A percentile compares a stretch with the other conserved stretches of the same genome.
Conservation (phyloP, 176 grass and related monocot species). For the Saccharum spontaneum region DNA sequence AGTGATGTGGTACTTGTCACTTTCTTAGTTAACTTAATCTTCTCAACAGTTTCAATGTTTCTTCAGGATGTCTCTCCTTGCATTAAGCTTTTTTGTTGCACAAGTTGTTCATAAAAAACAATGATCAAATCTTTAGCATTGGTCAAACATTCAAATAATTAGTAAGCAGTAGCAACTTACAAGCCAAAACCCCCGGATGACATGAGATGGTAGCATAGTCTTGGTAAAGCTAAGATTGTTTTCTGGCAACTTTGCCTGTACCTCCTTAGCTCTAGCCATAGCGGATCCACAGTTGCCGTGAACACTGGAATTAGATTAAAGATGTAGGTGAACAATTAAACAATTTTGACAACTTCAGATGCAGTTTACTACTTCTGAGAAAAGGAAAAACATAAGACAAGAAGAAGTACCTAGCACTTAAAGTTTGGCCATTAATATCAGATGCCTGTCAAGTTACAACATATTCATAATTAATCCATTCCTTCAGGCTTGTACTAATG, state of each 20-base stretch:
- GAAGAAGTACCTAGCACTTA: slow-evolving; percentile 33
- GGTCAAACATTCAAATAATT: background rate
- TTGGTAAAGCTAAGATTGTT: slow-evolving; percentile 42
- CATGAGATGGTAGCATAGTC: slow-evolving; percentile 46
- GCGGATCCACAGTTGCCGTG: slow-evolving; percentile 14
- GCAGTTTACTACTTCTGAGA: background rate
- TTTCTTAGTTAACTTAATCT: background rate
- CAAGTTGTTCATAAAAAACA: background rate
- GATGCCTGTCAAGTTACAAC: slow-evolving; percentile 35
- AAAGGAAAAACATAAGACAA: background rate
- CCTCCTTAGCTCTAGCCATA: slow-evolving; percentile 40
- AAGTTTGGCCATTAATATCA: slow-evolving; percentile 23
- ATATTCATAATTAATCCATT: slow-evolving; percentile 19
- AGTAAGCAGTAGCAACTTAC: slow-evolving; percentile 18
- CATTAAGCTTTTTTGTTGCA: background rate
- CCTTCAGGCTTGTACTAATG: background rate
- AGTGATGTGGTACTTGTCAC: background rate
- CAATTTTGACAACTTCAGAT: background rate
- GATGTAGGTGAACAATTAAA: background rate
- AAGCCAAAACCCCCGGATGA: slow-evolving; percentile 50
- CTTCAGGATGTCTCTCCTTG: slow-evolving; percentile 2
- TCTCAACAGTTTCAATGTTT: background rate
- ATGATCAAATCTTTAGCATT: background rate
- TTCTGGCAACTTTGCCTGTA: slow-evolving; percentile 33
- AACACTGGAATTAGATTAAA: slow-evolving; percentile 3